These are phyloP conservation scores for Eimeria falciformis DNA, from an alignment of 169 alveolate genomes.

Conservation along the genomic window DNA sequence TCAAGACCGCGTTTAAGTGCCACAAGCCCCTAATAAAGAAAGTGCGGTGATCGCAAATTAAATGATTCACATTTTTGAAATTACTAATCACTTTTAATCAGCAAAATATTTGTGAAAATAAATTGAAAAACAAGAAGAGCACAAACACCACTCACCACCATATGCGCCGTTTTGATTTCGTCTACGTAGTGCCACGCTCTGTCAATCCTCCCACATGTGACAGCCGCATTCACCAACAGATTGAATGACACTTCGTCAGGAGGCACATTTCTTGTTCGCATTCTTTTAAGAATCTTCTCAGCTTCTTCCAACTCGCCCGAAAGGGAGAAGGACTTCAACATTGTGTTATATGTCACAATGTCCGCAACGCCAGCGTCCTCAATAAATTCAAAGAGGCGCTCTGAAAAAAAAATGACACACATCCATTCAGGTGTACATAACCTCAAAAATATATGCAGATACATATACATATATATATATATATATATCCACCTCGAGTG, in stretches of 20 bases:
- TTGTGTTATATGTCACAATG: constrained; percentile 67
- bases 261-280: not conserved
- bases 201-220: constrained; percentile 16
- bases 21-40: too few species aligned
- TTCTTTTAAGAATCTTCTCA: constrained; percentile 8
- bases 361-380: constrained; percentile 55
- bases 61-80: too few species aligned
- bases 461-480: not conserved
- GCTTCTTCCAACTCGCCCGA: constrained; percentile 36
- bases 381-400: constrained; percentile 12
- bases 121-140: not conserved
- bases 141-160: not conserved
- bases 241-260: constrained; percentile 62
- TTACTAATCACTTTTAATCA: not conserved
- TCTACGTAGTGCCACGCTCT: constrained; percentile 67
- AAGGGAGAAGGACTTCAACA: constrained; percentile 13
- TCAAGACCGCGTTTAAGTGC: too few species aligned
- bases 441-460: not conserved
- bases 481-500: not conserved
- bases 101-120: too few species aligned
- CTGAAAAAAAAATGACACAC: not conserved
- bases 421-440: not conserved
- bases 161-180: not conserved
- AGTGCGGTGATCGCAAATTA: too few species aligned
- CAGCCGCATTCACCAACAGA: constrained; percentile 49